These are phyloP conservation scores for Suhomyces guaymorum DNA, from an alignment of 1,139 yeast species.

Conservation along the genomic window DNA sequence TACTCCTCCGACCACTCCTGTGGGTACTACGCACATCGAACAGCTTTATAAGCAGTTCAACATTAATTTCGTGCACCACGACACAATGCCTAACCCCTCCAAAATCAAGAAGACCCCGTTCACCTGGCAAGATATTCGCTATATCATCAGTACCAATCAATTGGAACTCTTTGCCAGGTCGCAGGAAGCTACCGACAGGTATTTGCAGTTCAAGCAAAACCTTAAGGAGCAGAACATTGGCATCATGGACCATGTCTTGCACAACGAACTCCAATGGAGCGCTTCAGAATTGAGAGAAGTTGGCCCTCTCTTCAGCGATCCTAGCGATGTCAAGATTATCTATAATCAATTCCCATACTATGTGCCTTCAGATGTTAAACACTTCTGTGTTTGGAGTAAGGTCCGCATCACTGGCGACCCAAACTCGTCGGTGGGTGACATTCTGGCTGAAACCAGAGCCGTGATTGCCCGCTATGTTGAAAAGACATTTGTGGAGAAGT, in stretches of 20 bases:
- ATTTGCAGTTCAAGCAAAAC: conserved; percentile 35
- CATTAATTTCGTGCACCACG: conserved; percentile 29
- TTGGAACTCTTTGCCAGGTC: conserved; percentile 46
- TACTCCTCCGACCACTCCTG: conserved; percentile 21
- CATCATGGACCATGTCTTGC: conserved; percentile 40
- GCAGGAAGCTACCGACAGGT: conserved; percentile 31
- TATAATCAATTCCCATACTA: conserved; percentile 48
- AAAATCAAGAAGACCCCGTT: conserved; percentile 33
- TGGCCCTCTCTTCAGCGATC: conserved; percentile 21
- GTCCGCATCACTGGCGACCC: conserved; percentile 33
- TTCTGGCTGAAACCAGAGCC: conserved; percentile 36
- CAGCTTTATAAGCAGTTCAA: conserved; percentile 19
- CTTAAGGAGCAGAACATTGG: conserved; percentile 28
- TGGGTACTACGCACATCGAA: conserved; percentile 11
- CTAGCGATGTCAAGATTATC: conserved; percentile 29
- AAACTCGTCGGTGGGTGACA: conserved; percentile 44
- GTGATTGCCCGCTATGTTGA: conserved; percentile 41
- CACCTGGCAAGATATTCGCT: conserved; percentile 38
- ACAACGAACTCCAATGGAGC: conserved; percentile 40
- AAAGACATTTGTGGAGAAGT: conserved; percentile 45
- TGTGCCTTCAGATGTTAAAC: conserved; percentile 37
- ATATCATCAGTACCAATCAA: conserved; percentile 33
- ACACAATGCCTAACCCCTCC: conserved; percentile 44
- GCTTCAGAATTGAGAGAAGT: conserved; percentile 22
- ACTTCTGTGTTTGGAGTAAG: conserved; percentile 49